A percentile compares a stretch with the other conserved stretches of the same genome.
Evolutionary conservation across 176 grass and related monocot genomes (phyloP).

Genomic region (Neostapfia colusana): DNA sequence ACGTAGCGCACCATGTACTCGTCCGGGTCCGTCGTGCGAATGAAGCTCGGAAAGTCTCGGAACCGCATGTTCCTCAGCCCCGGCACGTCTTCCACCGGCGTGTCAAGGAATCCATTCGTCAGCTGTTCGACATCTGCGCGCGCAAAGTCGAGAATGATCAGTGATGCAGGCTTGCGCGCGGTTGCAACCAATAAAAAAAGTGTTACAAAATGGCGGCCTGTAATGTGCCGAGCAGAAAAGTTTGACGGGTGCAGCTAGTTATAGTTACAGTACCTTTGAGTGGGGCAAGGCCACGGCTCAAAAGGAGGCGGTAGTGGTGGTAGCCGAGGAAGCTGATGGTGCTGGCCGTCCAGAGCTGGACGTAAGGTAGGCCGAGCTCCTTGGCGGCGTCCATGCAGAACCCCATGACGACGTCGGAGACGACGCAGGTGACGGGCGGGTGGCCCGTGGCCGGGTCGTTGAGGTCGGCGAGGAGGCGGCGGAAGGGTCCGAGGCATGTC

Average conservation of each 20-base stretch:
- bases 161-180: no score
- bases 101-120: not conserved
- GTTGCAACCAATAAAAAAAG: no score
- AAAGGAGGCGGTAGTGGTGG: no score
- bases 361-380: constrained; percentile 37
- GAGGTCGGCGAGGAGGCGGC: constrained; percentile 46
- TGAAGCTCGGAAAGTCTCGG: not conserved
- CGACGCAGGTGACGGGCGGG: constrained; percentile 51
- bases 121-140: constrained; percentile 46
- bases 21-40: not conserved
- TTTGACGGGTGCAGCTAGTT: no score
- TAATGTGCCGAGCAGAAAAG: no score
- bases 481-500: constrained; percentile 49
- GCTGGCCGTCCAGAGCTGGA: constrained; percentile 59
- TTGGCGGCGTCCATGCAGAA: constrained; percentile 43
- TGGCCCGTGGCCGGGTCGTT: constrained; percentile 2
- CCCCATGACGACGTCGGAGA: constrained; percentile 52
- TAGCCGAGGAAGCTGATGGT: constrained; percentile 39
- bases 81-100: not conserved
- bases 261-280: no score
- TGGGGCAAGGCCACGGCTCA: no score
- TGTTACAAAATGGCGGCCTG: no score
- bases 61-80: not conserved
- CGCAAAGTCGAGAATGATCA: not conserved
- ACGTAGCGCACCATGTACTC: not conserved